Evolutionary conservation across 139 green algal species (phyloP), one percentile per base, ranked within the genome.

Genomic region (Edaphochlamys debaryana): DNA sequence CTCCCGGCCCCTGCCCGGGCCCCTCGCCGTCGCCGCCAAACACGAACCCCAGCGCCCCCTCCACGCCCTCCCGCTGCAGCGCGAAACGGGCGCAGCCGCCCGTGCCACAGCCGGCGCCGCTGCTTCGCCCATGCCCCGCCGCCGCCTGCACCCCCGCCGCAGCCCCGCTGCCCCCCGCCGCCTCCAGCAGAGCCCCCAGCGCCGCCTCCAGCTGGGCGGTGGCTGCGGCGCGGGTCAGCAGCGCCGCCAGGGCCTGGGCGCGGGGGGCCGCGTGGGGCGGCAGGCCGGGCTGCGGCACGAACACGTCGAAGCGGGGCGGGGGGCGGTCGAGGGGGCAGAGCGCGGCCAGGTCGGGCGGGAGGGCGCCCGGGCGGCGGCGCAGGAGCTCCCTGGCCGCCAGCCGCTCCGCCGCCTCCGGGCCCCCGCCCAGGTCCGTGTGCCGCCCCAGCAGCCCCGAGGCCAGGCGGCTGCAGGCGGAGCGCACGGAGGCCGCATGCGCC

Each of bases 11-110:
- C n/a, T 4, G 4, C 58, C 34, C 27, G 58, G 19, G n/a, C 30
- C 30, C 60, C 8, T 13, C n/a, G 30, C 60, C 62, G 20, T 9
- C 30, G 6, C 23, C 32, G 32, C 34, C 34, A 23, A 41, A 73
- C 23, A 67, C 63, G 32, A n/a, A 73, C 19, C 42, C 32, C n/a
- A 82, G 20, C n/a, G 62, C 29, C 29, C 76, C 76, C 45, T 82
- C 62, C 30, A 82, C 6, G 0, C 76, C 76, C 6, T 25, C 22
- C 13, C 76, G 76, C 2, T 82, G 76, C 76, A 82, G n/a, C 7
- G 63, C 76, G 15, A 82, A 73, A 11, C 62, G 63, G 9, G 42
- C 76, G 9, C 30, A 3, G 23, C 56, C 73, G 27, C 29, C 56
- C 8, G 8, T 11, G 25, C 23, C 40, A 6, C 52, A 25, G 52